Evolutionary conservation across 2,329 filamentous ascomycete species (phyloP), one percentile per base, ranked within the genome.

Genomic region (Lasiodiplodia sp.): DNA sequence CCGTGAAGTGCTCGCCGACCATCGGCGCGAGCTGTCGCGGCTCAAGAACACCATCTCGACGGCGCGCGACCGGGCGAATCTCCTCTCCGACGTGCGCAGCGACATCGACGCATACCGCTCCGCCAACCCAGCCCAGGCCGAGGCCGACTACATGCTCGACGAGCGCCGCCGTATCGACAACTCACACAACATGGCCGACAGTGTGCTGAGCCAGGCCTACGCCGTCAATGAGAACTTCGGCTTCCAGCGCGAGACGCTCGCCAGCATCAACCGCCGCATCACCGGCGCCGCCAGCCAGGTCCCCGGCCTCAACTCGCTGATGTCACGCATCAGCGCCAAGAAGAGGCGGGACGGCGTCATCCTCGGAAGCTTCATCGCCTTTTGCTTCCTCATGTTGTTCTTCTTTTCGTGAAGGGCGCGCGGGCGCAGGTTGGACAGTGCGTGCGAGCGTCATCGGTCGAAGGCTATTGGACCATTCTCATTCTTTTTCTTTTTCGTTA

Each of bases 81-180:
- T 99, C 38, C 89, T 99, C 68, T 91, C 90, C 66, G 96, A 93
- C 76, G 94, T 99, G 60, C 92, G 93, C 71, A 92, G 91, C 75
- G 96, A 99, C 79, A 98, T 98, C 79, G 88, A 93, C 79, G 90
- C 93, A 67, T 97, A 97, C 83, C 92, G 92, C 67, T 88, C 91
- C 62, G 89, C 88, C 68, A 96, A 97, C 78, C 92, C 93, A 10
- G 92, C 88, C 73, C 89, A 89, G 2, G 92, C 91, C 67, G 96
- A 98, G 82, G 93, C 93, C 57, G 95, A 99, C 70, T 99, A 98
- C 84, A 97, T 99, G 94, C 87, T 99, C 34, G 91, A 92, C 74
- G 96, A 99, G 86, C 88, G 96, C 64, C 84, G 86, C 71, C 88
- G 92, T 71, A 89, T 99, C 76, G 96, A 99, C 77, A 91, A 93